A percentile compares a stretch with the other conserved stretches of the same genome.
Conservation (phyloP, 2,329 filamentous ascomycete genomes). For the Fusarium pseudocircinatum region DNA sequence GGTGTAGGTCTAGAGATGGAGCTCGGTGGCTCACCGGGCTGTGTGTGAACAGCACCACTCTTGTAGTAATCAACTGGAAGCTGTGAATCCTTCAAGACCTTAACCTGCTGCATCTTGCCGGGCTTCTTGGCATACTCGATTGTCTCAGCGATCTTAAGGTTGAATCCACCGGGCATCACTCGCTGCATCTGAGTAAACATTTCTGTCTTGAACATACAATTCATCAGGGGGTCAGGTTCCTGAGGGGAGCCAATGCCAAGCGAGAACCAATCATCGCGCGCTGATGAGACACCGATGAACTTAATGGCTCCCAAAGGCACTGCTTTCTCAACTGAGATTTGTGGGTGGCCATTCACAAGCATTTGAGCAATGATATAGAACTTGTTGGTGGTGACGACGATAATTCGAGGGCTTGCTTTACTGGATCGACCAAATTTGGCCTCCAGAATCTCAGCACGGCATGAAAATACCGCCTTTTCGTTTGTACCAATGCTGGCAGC, state of each 20-base stretch:
- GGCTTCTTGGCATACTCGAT: conserved; percentile 99
- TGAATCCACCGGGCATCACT: conserved; percentile 81
- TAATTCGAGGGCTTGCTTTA: conserved; percentile 86
- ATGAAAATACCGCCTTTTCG: conserved; percentile 87
- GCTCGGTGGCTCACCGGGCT: conserved; percentile 82
- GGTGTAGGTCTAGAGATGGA: conserved; percentile 87
- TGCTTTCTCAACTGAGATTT: conserved; percentile 82
- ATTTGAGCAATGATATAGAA: conserved; percentile 90
- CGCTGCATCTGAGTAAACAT: conserved; percentile 92
- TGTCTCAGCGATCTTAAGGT: conserved; percentile 81
- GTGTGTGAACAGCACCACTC: conserved; percentile 89
- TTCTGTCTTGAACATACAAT: conserved; percentile 95
- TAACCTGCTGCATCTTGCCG: conserved; percentile 87
- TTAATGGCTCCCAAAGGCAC: conserved; percentile 90
- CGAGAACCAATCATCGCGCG: conserved; percentile 97
- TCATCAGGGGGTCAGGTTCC: conserved; percentile 92
- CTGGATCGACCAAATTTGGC: conserved; percentile 97
- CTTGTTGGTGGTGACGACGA: conserved; percentile 86
- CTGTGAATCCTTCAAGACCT: conserved; percentile 87
- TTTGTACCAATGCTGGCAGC: conserved; percentile 75
- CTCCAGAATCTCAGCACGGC: conserved; percentile 87
- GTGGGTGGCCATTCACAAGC: conserved; percentile 81
- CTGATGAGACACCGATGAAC: conserved; percentile 80
- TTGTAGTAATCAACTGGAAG: conserved; percentile 88
- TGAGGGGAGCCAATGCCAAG: conserved; percentile 89